Conservation (phyloP, 2,329 filamentous ascomycete genomes). For the Diplodia intermedia region DNA sequence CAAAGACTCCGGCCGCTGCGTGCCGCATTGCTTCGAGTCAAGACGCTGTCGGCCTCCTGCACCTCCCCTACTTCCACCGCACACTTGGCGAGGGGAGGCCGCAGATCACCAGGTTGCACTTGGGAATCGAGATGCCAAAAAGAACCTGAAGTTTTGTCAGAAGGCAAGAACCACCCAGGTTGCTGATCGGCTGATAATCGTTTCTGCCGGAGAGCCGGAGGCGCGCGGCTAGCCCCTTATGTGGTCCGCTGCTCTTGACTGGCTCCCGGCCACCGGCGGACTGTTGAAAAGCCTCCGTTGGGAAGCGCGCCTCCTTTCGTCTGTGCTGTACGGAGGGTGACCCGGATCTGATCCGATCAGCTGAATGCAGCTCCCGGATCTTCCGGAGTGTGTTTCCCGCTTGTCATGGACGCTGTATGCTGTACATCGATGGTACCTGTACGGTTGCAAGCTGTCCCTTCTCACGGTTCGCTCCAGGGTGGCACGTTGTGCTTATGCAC, state of each 20-base stretch:
- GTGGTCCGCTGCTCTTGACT: constrained; percentile 13
- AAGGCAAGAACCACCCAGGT: constrained; percentile 7
- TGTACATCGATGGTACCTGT: neutral
- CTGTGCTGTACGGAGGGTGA: neutral
- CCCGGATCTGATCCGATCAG: neutral
- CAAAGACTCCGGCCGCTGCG: constrained; percentile 10
- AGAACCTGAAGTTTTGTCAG: constrained; percentile 23
- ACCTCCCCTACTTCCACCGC: constrained; percentile 8
- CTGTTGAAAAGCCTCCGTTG: neutral
- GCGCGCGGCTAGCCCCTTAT: constrained; percentile 20
- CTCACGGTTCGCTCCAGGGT: constrained; percentile 23
- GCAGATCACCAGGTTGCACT: neutral
- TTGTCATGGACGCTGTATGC: neutral
- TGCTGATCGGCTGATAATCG: neutral
- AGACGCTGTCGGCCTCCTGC: constrained; percentile 6
- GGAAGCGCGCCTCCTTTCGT: neutral
- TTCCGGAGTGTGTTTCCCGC: neutral
- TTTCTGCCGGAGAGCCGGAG: constrained; percentile 15
- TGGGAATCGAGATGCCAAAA: constrained; percentile 19
- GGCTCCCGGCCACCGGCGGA: neutral
- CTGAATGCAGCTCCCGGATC: constrained; percentile 13
- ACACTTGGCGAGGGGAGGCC: constrained; percentile 17
- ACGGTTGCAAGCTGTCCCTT: neutral
- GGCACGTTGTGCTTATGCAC: constrained; percentile 29
- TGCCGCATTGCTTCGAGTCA: constrained; percentile 20